Conservation (phyloP, 2,329 filamentous ascomycete species). For the Pseudogymnoascus sp. region DNA sequence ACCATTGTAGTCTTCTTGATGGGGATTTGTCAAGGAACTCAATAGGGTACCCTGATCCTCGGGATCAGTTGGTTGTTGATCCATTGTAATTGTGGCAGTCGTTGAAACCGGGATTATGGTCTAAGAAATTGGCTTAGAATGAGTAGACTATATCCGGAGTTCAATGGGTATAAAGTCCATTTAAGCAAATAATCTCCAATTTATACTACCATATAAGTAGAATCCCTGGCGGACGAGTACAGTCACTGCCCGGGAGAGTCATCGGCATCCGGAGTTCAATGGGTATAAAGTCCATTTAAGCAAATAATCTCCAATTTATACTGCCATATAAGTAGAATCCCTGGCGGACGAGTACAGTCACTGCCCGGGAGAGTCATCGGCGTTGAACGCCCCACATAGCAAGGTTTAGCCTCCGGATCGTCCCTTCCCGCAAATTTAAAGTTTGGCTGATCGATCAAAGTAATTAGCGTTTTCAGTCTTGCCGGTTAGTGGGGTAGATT, state of each 20-base stretch:
- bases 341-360: not conserved
- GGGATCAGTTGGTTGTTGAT: not conserved
- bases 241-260: not conserved
- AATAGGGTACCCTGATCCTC: not conserved
- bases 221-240: not conserved
- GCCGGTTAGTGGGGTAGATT: not conserved
- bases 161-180: not conserved
- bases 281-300: not conserved
- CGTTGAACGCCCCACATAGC: not conserved
- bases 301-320: not conserved
- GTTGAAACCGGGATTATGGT: not conserved
- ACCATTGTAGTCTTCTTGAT: not conserved
- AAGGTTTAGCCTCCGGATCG: not conserved
- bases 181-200: not conserved
- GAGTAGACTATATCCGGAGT: not conserved
- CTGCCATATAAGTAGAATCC: not conserved
- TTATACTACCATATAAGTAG: not conserved
- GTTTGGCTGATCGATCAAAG: not conserved
- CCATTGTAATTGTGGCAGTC: not conserved
- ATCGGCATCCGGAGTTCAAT: not conserved
- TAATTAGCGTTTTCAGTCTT: not conserved
- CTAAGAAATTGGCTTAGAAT: not conserved
- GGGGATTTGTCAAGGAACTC: not conserved
- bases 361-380: not conserved
- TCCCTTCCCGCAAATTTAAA: not conserved